Conservation (phyloP, 2,329 filamentous ascomycete species). For the Cladorrhinum sp. region DNA sequence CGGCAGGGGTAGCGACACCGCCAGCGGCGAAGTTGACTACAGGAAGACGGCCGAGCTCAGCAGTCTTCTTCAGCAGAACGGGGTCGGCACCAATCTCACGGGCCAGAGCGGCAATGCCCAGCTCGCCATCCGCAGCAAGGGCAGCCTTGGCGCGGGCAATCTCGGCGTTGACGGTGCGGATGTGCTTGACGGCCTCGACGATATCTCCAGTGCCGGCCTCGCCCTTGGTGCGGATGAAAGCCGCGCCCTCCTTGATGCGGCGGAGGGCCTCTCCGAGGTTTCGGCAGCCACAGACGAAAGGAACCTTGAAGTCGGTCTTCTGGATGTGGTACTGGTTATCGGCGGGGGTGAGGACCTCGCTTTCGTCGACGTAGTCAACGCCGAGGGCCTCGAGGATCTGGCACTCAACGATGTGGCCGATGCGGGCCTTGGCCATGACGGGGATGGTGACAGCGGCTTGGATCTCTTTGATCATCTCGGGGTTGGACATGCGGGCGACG, state of each 20-base stretch:
- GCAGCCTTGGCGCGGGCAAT: constrained; percentile 78
- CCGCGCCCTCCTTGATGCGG: constrained; percentile 86
- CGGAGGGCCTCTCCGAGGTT: constrained; percentile 91
- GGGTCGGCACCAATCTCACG: constrained; percentile 78
- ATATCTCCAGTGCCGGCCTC: constrained; percentile 97
- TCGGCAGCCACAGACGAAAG: constrained; percentile 95
- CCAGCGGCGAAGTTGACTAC: constrained; percentile 98
- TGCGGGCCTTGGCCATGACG: constrained; percentile 98
- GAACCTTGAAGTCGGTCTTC: constrained; percentile 76
- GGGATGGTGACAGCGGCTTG: constrained; percentile 93
- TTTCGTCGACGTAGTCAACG: constrained; percentile 98
- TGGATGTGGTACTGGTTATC: constrained; percentile 89
- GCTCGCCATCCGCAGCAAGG: constrained; percentile 52
- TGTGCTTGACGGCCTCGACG: constrained; percentile 93
- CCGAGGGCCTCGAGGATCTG: constrained; percentile 95
- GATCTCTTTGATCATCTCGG: constrained; percentile 90
- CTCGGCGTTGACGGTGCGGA: constrained; percentile 82
- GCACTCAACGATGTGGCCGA: constrained; percentile 97
- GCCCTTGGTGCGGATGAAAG: constrained; percentile 98
- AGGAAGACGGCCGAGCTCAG: constrained; percentile 80
- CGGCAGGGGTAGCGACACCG: constrained; percentile 98
- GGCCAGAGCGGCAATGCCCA: constrained; percentile 65
- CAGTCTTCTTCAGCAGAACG: constrained; percentile 78
- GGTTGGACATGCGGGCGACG: constrained; percentile 96
- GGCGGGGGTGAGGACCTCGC: constrained; percentile 93